Percentiles rank a stretch among this genome's conserved stretches.
Evolutionary conservation across 2,329 filamentous ascomycete species (phyloP).

Genomic region (Colletotrichum tabaci): DNA sequence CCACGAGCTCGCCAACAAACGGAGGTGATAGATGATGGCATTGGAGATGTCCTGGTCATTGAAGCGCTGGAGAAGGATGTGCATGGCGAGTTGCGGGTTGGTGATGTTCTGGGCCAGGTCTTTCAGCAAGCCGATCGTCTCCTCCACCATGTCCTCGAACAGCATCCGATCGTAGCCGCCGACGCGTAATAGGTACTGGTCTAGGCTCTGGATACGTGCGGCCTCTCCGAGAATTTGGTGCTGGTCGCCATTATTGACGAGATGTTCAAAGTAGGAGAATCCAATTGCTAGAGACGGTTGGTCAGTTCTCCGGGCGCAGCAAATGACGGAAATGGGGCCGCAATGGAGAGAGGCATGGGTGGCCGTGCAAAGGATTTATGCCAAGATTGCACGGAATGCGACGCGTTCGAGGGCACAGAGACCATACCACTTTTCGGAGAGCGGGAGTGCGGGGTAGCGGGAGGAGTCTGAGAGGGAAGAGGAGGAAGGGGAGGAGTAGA

Average conservation of each 20-base stretch:
- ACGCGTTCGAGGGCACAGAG: slow-evolving; percentile 3
- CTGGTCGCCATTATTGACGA: slow-evolving; percentile 78
- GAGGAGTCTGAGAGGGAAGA: not conserved
- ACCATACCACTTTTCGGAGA: not conserved
- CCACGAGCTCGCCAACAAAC: slow-evolving; percentile 87
- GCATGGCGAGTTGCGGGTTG: slow-evolving; percentile 70
- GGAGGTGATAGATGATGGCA: slow-evolving; percentile 86
- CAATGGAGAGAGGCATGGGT: not conserved
- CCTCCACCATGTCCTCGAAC: slow-evolving; percentile 87
- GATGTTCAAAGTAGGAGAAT: slow-evolving; percentile 92
- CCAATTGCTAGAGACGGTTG: slow-evolving; percentile 78
- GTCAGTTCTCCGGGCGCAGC: slow-evolving; percentile 12
- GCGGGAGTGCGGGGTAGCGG: slow-evolving; percentile 42
- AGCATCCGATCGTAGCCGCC: slow-evolving; percentile 80
- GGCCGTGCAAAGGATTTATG: not conserved
- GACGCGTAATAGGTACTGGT: slow-evolving; percentile 77
- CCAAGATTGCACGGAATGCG: not conserved
- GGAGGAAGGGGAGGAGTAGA: no score
- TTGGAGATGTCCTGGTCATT: slow-evolving; percentile 79
- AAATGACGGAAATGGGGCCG: not conserved
- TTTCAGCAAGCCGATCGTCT: slow-evolving; percentile 77
- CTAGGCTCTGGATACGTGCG: slow-evolving; percentile 79
- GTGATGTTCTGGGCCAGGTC: slow-evolving; percentile 73
- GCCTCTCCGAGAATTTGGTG: slow-evolving; percentile 79
- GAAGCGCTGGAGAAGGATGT: slow-evolving; percentile 75